Evolutionary conservation across 306 rosid species (phyloP), one percentile per base, ranked within the genome.

Genomic region (Cucumis hystrix): DNA sequence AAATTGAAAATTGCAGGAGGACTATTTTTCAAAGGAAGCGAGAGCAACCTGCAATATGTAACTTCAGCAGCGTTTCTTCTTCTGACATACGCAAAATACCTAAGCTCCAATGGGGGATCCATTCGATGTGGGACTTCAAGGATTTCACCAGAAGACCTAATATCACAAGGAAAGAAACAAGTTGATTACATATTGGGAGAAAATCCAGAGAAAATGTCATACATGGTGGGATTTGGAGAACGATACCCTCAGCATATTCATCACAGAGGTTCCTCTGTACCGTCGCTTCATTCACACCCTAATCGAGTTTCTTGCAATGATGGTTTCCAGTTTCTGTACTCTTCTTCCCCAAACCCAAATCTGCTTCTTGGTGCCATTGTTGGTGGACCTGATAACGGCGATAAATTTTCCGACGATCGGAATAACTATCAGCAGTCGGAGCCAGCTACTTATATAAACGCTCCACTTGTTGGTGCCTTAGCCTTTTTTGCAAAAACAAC

Each of bases 381-480:
- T 1, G 97, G 98, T n/a, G 98, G 98, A 68, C 98, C 98, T 18
- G 97, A 93, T 71, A 86, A 64, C 33, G 76, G 21, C 2, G 97
- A 93, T 80, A 86, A 74, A 28, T 93, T 90, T 71, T 74, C 90
- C 0, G 97, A 93, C 81, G 89, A 91, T 60, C 80, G 98, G 55
- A 84, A 86, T 67, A 91, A 90, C 76, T 93, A 93, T 60, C 93
- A 85, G 82, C 97, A 93, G 78, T 82, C 96, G 0, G 98, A 93
- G 85, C 98, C 98, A 1, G 88, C 98, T 28, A 91, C 98, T 0
- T 93, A 93, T 51, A 93, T 89, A 79, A 93, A 93, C 80, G 98
- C 97, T 1, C 98, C 98, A 0, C 80, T 93, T 21, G 88, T 93
- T 30, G 98, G 97, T 4, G 94, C 92, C 64, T 14, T 90, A 12